Evolutionary conservation across 2,329 filamentous ascomycete genomes (phyloP).

Genomic region (Graphium sp.): DNA sequence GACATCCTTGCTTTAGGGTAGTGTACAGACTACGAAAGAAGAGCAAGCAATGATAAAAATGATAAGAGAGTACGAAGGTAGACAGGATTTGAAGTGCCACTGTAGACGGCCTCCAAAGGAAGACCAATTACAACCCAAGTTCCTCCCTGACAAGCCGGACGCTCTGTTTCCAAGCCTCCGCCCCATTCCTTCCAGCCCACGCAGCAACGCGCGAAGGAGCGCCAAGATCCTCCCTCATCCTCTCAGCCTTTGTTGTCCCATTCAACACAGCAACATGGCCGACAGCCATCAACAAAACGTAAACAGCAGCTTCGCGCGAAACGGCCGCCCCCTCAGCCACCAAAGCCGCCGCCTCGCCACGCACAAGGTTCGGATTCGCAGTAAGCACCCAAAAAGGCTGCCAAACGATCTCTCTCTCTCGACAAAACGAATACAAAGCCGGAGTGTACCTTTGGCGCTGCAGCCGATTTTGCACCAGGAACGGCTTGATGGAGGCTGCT

Average conservation of each 20-base stretch:
- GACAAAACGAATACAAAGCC: constrained; percentile 34
- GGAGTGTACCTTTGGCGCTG: constrained; percentile 38
- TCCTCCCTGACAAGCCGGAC: constrained; percentile 26
- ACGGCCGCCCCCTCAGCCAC: constrained; percentile 26
- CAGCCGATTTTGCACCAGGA: constrained; percentile 65
- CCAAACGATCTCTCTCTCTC: constrained; percentile 22
- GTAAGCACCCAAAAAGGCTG: constrained; percentile 39
- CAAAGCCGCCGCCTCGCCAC: constrained; percentile 23
- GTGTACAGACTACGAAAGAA: too few relatives aligned
- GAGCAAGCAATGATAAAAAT: too few relatives aligned
- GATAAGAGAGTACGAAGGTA: too few relatives aligned
- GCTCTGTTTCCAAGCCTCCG: constrained; percentile 27
- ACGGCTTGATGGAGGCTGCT: constrained; percentile 21
- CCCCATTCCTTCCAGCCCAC: constrained; percentile 25
- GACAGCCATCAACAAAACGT: constrained; percentile 29
- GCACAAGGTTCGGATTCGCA: constrained; percentile 23
- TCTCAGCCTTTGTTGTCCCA: constrained; percentile 24
- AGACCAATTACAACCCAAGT: neutral
- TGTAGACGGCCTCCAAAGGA: neutral
- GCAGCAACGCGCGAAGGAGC: constrained; percentile 20
- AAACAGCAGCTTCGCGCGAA: constrained; percentile 22
- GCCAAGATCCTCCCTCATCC: constrained; percentile 32
- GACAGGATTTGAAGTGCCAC: too few relatives aligned
- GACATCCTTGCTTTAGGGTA: too few relatives aligned
- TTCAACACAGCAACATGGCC: constrained; percentile 23